These are phyloP conservation scores for Boletus rex-veris DNA, from an alignment of 768 basidiomycete species.

Conservation along the genomic window DNA sequence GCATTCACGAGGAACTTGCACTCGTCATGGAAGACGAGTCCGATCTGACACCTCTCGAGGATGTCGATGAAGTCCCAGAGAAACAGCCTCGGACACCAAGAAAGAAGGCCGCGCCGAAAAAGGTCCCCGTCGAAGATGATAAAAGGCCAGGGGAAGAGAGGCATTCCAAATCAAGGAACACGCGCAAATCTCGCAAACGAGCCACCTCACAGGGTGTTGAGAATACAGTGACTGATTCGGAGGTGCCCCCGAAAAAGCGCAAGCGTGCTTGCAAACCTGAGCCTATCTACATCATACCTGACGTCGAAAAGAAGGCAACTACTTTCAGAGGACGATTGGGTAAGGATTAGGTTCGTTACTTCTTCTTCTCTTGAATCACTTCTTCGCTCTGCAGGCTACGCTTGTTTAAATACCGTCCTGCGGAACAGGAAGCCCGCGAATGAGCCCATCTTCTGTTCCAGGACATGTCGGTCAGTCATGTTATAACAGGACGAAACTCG, in stretches of 20 bases:
- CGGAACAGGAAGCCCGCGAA: slow-evolving; percentile 64
- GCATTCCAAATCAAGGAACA: neutral
- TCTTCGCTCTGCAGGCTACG: slow-evolving; percentile 49
- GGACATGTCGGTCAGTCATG: slow-evolving; percentile 52
- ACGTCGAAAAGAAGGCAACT: slow-evolving; percentile 62
- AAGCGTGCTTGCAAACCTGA: slow-evolving; percentile 37
- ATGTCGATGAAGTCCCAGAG: neutral
- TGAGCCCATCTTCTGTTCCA: slow-evolving; percentile 70
- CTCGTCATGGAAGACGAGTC: slow-evolving; percentile 2
- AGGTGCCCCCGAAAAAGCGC: slow-evolving; percentile 24
- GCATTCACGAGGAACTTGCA: neutral
- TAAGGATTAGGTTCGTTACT: slow-evolving; percentile 15
- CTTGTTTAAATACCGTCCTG: slow-evolving; percentile 83
- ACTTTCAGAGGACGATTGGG: slow-evolving; percentile 68
- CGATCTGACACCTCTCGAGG: slow-evolving; percentile 17
- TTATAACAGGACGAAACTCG: neutral
- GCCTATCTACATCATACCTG: slow-evolving; percentile 65
- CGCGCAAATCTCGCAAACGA: slow-evolving; percentile 9
- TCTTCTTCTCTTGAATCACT: slow-evolving; percentile 1
- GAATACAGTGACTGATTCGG: neutral
- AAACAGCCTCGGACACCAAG: neutral
- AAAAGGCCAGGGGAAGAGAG: neutral
- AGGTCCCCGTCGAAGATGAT: neutral
- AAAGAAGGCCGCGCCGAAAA: neutral
- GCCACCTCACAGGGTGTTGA: slow-evolving; percentile 11